A percentile compares a stretch with the other conserved stretches of the same genome.
phyloP scores from a whole-genome alignment of 148 eudicot genomes.

The Spergularia bocconei region DNA sequence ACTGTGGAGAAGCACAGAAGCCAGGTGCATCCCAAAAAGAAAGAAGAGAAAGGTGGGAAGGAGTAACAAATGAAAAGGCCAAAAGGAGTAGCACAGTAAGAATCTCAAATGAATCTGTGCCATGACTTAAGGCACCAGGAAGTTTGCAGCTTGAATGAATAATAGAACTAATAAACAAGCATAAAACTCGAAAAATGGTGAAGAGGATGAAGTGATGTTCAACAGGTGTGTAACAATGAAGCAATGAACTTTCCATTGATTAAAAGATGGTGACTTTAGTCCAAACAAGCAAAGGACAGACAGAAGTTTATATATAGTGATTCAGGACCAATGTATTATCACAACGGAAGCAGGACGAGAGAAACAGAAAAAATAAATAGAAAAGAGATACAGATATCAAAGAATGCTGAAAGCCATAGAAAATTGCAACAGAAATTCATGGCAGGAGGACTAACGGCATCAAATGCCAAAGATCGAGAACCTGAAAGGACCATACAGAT shows the following conservation, averaged over 20 bases:
- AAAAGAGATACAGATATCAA: slow-evolving; percentile 35
- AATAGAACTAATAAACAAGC: slow-evolving; percentile 45
- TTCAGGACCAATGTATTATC: slow-evolving; percentile 40
- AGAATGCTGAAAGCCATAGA: slow-evolving; percentile 15
- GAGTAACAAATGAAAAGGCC: slow-evolving; percentile 56
- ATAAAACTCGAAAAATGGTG: slow-evolving; percentile 49
- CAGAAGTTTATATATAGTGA: slow-evolving; percentile 33
- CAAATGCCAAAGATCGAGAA: slow-evolving; percentile 12
- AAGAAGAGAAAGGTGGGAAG: slow-evolving; percentile 50
- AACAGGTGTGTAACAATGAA: slow-evolving; percentile 64
- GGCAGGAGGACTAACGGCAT: slow-evolving; percentile 22
- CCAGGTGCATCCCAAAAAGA: slow-evolving; percentile 68
- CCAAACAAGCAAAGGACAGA: slow-evolving; percentile 35
- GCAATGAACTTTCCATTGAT: slow-evolving; percentile 36
- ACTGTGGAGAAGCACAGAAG: slow-evolving; percentile 75
- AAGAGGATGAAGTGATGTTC: slow-evolving; percentile 47
- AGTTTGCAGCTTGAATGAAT: slow-evolving; percentile 47
- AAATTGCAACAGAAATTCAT: slow-evolving; percentile 22
- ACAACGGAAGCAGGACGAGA: slow-evolving; percentile 29
- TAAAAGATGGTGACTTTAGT: slow-evolving; percentile 33
- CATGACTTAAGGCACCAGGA: slow-evolving; percentile 75
- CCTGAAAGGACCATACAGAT: slow-evolving; percentile 31
- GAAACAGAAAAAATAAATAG: slow-evolving; percentile 29
- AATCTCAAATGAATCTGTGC: slow-evolving; percentile 62
- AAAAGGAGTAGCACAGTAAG: slow-evolving; percentile 68